phyloP scores from a whole-genome alignment of 768 basidiomycete species.

The Pulveroboletus sp. region DNA sequence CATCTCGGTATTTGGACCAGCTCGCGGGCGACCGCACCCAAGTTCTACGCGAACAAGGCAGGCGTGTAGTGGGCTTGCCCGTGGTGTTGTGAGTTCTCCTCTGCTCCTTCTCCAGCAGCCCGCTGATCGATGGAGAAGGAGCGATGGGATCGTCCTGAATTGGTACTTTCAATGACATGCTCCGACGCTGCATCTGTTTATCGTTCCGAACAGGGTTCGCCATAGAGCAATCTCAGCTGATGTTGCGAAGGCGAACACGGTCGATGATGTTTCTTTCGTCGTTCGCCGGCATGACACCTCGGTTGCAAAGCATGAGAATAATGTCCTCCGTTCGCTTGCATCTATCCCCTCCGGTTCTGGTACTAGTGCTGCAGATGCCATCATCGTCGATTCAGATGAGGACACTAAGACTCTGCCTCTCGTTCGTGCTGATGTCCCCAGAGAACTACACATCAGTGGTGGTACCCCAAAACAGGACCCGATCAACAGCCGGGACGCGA shows the following conservation, averaged over 20 bases:
- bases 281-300: background rate
- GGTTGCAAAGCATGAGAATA: background rate
- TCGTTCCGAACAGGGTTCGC: conserved; percentile 15
- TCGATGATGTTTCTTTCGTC: background rate
- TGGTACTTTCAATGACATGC: conserved; percentile 18
- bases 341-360: conserved; percentile 6
- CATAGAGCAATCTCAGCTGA: conserved; percentile 1
- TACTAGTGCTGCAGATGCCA: conserved; percentile 16
- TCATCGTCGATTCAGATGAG: conserved; percentile 22
- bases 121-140: conserved; percentile 16
- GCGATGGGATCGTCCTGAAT: conserved; percentile 28
- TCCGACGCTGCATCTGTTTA: conserved; percentile 7
- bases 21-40: conserved; percentile 17
- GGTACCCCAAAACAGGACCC: background rate
- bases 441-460: background rate
- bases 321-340: background rate
- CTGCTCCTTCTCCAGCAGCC: background rate
- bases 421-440: background rate
- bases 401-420: background rate
- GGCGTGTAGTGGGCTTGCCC: conserved; percentile 24
- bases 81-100: conserved; percentile 23
- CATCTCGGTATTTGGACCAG: conserved; percentile 10
- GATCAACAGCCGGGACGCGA: conserved; percentile 8
- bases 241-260: background rate
- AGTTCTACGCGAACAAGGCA: conserved; percentile 18